Base-by-base conservation (phyloP, 2,329 filamentous ascomycete genomes). In the Diaporthe sp. region DNA sequence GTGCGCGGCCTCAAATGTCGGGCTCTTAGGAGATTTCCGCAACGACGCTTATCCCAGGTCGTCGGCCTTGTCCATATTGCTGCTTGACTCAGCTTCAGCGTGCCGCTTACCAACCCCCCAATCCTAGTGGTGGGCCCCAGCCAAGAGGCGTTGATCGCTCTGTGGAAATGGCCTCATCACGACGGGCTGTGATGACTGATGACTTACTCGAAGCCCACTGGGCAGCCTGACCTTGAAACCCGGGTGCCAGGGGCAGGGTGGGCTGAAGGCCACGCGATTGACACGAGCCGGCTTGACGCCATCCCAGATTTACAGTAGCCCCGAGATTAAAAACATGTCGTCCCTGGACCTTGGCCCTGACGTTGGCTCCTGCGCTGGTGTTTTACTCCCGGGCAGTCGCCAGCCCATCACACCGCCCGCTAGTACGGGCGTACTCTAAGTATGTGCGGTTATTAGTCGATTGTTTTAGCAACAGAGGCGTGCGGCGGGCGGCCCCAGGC, bases 251-350 rank as follows among this genome's bases (percentile, higher is more conserved):
- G 63, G 63, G 44, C 71, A 61, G 71, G 70, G 58, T 57, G 44
- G 53, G 68, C n/a, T 53, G 20, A 28, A 53, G 42, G 71, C 71
- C 71, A 72, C 71, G 57, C 71, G 71, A 51, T 72, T 61, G 55
- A 61, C 70, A 72, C 55, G 55, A 61, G 71, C 42, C 57, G 57
- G 71, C 71, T 60, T 49, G 57, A 72, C 71, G 71, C 71, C 71
- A 72, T 72, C 44, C 70, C 47, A 51, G 71, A 51, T 63, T 39
- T n/a, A 63, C 71, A 72, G 57, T n/a, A 51, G 63, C 31, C 44
- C 63, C 63, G 63, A 51, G 44, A 51, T 68, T 51, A 68, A 60
- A 39, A 13, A n/a, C 57, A 60, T 17, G 31, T 22, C 20, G 57
- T 60, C 20, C 31, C 57, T 37, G 31, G 42, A 8, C 44, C 28